Conservation (phyloP, 169 alveolate species). For the Cryptosporidium xiaoi region DNA sequence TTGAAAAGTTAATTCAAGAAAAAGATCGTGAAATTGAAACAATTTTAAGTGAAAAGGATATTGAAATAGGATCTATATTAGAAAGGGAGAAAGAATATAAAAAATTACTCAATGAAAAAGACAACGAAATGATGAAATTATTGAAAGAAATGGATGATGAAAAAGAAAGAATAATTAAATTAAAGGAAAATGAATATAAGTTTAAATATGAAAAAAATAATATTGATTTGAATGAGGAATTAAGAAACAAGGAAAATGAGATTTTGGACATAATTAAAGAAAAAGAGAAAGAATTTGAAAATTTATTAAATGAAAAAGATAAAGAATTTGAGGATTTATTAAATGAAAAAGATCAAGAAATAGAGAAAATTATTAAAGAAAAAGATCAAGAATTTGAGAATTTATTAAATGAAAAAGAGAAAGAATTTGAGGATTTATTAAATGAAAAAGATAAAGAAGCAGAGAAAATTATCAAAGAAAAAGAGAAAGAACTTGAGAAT, state of each 20-base stretch:
- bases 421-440: background rate
- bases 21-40: constrained; percentile 8
- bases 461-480: constrained; percentile 5
- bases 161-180: background rate
- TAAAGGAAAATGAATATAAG: background rate
- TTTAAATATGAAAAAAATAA: background rate
- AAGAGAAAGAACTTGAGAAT: constrained; percentile 17
- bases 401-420: background rate
- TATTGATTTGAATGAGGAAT: background rate
- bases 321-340: background rate
- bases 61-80: background rate
- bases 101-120: background rate
- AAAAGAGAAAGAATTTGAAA: background rate
- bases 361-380: background rate
- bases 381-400: background rate
- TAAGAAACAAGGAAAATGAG: constrained; percentile 1
- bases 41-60: background rate
- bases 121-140: background rate
- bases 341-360: constrained; percentile 9
- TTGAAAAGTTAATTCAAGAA: background rate
- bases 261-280: background rate
- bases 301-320: constrained; percentile 17
- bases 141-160: background rate
- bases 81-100: background rate
- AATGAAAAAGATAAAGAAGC: background rate